Percentiles rank a stretch among this genome's conserved stretches.
These are phyloP conservation scores for Theileria annulata DNA, from an alignment of 169 alveolate species.

Conservation along the genomic window DNA sequence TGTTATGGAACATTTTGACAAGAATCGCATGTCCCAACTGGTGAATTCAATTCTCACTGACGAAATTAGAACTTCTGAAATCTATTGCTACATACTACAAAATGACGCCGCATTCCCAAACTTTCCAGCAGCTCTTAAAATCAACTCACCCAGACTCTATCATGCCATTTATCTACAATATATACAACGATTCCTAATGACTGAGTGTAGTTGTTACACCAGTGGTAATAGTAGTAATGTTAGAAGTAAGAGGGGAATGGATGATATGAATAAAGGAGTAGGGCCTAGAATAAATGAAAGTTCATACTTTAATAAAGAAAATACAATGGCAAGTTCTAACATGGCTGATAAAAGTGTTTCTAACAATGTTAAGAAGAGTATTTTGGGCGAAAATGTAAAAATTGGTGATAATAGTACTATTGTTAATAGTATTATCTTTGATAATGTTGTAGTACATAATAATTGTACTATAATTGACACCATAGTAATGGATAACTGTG, in stretches of 20 bases:
- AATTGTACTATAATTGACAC: slow-evolving; percentile 32
- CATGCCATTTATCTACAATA: slow-evolving; percentile 32
- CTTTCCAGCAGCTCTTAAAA: slow-evolving; percentile 48
- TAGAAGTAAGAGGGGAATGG: too few relatives aligned
- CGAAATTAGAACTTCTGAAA: slow-evolving; percentile 43
- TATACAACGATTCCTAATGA: slow-evolving; percentile 26
- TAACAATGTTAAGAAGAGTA: slow-evolving; percentile 14
- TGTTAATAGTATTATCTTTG: slow-evolving; percentile 28
- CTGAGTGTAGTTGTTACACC: neutral
- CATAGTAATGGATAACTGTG: slow-evolving; percentile 50
- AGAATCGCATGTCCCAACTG: slow-evolving; percentile 22
- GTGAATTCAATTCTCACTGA: slow-evolving; percentile 26
- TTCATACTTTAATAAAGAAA: too few relatives aligned
- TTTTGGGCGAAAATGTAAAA: slow-evolving; percentile 25
- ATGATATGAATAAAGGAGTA: too few relatives aligned
- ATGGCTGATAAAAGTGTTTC: too few relatives aligned
- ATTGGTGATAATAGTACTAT: slow-evolving; percentile 22
- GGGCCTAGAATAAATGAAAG: too few relatives aligned
- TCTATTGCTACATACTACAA: slow-evolving; percentile 21
- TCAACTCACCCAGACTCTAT: slow-evolving; percentile 47
- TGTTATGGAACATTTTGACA: slow-evolving; percentile 40
- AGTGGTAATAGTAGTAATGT: neutral
- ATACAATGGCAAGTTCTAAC: too few relatives aligned
- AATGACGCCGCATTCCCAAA: slow-evolving; percentile 37
- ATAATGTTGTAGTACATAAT: slow-evolving; percentile 26